Evolutionary conservation across 2,329 filamentous ascomycete genomes (phyloP), one percentile per base, ranked within the genome.

Genomic region (Colletotrichum siamense): DNA sequence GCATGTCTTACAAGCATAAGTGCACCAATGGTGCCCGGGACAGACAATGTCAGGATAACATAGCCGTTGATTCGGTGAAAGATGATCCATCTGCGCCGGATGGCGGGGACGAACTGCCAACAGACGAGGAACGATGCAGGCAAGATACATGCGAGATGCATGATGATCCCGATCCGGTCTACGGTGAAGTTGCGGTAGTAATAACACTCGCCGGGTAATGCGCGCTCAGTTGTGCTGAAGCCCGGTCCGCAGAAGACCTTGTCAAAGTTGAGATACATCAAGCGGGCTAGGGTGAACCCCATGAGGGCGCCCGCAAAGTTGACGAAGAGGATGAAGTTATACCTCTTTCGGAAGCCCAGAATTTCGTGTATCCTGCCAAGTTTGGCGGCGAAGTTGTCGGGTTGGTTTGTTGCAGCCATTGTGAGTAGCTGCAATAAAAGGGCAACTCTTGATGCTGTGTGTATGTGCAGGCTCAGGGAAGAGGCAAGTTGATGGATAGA

Each of bases 31-130:
- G 88, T 87, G 6, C 84, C 84, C 7, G 88, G 57, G 0, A 89
- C 26, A 10, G 88, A 82, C 1, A 93, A 83, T 0, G 89, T 62
- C 1, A 90, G 76, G 66, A 91, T 81, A 10, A 88, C 28, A 78
- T 93, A 92, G 2, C 92, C 92, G 69, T 89, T 91, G 73, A 93
- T 85, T 1, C 92, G 88, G 80, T 94, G 92, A 34, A 92, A 81
- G 4, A 90, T 73, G 1, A 91, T 83, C 65, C 82, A 79, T 73
- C 86, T 88, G 78, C 90, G 86, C 3, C 87, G 84, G 39, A 89
- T 81, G 13, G 81, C 72, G 3, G 88, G 88, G 6, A 88, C 79
- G 77, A 90, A 90, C 82, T 90, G 89, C 32, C 87, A 81, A 70
- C 84, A 83, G 7, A 83, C 84, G 3, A 90, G 82, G 8, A 89